Base-by-base conservation (phyloP, 768 basidiomycete species). In the Boletus vermiculosoides region DNA sequence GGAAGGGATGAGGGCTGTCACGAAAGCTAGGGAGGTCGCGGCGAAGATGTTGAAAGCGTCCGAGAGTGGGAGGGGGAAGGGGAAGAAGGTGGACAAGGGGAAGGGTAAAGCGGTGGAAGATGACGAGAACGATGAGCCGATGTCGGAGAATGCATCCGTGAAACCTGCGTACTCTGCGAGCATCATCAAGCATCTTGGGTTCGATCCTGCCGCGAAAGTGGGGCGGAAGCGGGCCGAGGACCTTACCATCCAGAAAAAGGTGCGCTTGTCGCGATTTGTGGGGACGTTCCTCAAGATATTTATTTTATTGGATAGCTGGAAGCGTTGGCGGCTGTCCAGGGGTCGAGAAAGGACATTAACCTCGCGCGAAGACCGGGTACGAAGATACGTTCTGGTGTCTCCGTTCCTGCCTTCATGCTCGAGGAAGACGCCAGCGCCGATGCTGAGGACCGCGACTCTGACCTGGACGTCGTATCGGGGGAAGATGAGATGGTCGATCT, bases 121-220 rank as follows among this genome's bases (percentile, higher is more conserved):
- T 2, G 63, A 61, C 23, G 59, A 57, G 22, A 41, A 45, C 33
- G 57, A 61, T 10, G 66, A 66, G 33, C 58, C 57, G 47, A 50
- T 55, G 34, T 57, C 71, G 33, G 59, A 40, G 30, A 49, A 42
- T 4, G 54, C 44, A 16, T 60, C 63, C 34, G 62, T 62, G 48
- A 83, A 79, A 65, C 75, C 71, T 45, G 79, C 82, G 2, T 93
- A 87, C 68, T 85, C 86, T 39, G 84, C 86, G 0, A 76, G 76
- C 49, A 70, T 88, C 23, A 83, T 94, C 65, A 86, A 86, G 65
- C 76, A 80, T 5, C 76, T 94, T 4, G 92, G 92, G 2, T 94
- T 93, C 57, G 89, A 94, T 71, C 92, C 92, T 25, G 82, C 84
- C 3, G 65, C 77, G 9, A 86, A 84, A 64, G 70, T 74, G 42